Evolutionary conservation across 345 rosid species (phyloP).

Genomic region (Murraya koenigii): DNA sequence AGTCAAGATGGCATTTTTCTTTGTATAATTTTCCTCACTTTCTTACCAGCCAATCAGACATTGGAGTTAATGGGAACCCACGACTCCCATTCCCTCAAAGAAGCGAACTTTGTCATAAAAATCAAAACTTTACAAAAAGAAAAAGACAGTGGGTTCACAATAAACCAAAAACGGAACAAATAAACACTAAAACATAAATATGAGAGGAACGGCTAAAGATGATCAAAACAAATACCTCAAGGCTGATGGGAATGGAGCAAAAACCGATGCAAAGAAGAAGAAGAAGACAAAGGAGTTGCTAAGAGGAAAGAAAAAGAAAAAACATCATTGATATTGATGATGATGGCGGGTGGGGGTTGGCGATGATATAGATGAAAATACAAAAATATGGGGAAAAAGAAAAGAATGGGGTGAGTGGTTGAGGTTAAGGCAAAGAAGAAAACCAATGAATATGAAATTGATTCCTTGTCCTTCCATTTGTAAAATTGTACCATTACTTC

Average conservation of each 20-base stretch:
- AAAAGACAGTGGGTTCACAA: background rate
- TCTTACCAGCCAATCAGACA: background rate
- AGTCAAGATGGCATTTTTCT: background rate
- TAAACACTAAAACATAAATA: background rate
- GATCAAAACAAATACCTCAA: constrained; percentile 5
- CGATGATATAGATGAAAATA: constrained; percentile 4
- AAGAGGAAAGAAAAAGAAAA: constrained; percentile 8
- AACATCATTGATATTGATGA: background rate
- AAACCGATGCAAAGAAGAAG: background rate
- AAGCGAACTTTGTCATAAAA: background rate
- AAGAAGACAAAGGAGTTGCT: background rate
- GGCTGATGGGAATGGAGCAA: background rate
- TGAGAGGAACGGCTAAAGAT: background rate
- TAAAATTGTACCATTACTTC: constrained; percentile 6
- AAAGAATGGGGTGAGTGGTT: constrained; percentile 19
- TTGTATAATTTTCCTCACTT: background rate
- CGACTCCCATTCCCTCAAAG: background rate
- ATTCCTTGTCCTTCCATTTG: constrained; percentile 1
- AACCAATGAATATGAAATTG: constrained; percentile 29
- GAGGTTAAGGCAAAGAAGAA: constrained; percentile 21
- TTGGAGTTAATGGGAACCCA: background rate
- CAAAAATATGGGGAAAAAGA: constrained; percentile 2
- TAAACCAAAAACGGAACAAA: background rate
- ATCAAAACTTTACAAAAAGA: background rate
- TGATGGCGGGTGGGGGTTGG: background rate